Conservation (phyloP, 2,329 filamentous ascomycete species). For the Colletotrichum navitas region DNA sequence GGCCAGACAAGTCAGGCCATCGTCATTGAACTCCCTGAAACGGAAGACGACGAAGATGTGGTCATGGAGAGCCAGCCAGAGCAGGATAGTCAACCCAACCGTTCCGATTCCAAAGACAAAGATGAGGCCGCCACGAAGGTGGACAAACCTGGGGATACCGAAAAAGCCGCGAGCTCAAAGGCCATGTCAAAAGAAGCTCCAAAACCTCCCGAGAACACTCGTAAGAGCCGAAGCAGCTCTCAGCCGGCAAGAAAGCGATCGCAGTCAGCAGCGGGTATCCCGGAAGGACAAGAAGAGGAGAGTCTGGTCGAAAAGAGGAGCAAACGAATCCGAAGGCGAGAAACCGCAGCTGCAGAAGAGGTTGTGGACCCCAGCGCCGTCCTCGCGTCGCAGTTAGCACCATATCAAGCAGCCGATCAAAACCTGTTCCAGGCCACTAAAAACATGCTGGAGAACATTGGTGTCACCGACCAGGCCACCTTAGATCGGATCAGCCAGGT, state of each 20-base stretch:
- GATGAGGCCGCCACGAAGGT: slow-evolving; percentile 55
- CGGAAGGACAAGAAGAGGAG: slow-evolving; percentile 69
- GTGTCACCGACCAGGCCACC: slow-evolving; percentile 63
- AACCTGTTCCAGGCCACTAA: slow-evolving; percentile 68
- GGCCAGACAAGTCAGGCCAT: slow-evolving; percentile 54
- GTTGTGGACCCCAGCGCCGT: slow-evolving; percentile 64
- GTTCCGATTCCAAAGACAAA: slow-evolving; percentile 49
- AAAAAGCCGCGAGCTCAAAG: slow-evolving; percentile 28
- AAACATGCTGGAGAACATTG: slow-evolving; percentile 67
- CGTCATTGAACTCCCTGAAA: slow-evolving; percentile 53
- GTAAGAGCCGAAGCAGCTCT: slow-evolving; percentile 55
- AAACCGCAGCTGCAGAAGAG: slow-evolving; percentile 66
- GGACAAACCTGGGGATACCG: slow-evolving; percentile 20
- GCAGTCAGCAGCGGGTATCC: slow-evolving; percentile 71
- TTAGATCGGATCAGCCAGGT: slow-evolving; percentile 62
- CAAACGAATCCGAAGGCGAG: slow-evolving; percentile 73
- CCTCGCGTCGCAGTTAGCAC: slow-evolving; percentile 67
- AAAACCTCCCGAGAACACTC: slow-evolving; percentile 48
- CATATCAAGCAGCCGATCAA: slow-evolving; percentile 68
- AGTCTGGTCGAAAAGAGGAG: slow-evolving; percentile 70
- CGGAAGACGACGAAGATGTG: slow-evolving; percentile 52
- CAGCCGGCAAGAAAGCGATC: slow-evolving; percentile 69
- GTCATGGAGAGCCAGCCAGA: slow-evolving; percentile 44
- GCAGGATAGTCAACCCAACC: slow-evolving; percentile 21
- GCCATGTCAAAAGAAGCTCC: slow-evolving; percentile 19